phyloP scores from a whole-genome alignment of 2,329 filamentous ascomycete genomes.

The Venturia pyrina region DNA sequence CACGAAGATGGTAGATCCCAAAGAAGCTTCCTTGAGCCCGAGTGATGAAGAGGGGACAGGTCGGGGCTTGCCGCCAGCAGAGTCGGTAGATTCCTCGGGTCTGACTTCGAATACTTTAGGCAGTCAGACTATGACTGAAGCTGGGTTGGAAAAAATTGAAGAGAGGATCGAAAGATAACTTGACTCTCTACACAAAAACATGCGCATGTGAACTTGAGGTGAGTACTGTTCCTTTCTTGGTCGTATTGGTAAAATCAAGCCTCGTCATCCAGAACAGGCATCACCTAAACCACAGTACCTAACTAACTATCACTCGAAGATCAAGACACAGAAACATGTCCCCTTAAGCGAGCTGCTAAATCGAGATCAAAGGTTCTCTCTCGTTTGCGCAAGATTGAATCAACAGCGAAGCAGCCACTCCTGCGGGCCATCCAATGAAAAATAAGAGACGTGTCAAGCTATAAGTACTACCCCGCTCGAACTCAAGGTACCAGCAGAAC shows the following conservation, averaged over 20 bases:
- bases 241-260: neutral
- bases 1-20: conserved; percentile 9
- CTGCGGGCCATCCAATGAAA: neutral
- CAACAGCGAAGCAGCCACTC: neutral
- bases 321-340: neutral
- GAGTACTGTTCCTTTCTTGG: neutral
- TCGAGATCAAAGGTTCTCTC: neutral
- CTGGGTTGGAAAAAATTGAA: neutral
- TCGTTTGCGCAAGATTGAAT: neutral
- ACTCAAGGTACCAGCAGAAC: neutral
- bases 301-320: neutral
- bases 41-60: neutral
- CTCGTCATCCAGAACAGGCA: neutral
- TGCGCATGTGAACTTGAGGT: neutral
- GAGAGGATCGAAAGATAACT: neutral
- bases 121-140: neutral
- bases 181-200: too few species aligned
- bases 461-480: neutral
- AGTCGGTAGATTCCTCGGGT: neutral
- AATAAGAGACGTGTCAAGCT: neutral
- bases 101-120: neutral
- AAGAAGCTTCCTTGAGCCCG: conserved; percentile 10
- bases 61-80: neutral
- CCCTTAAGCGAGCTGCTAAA: neutral
- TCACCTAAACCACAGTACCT: neutral